Evolutionary conservation across 2,329 filamentous ascomycete species (phyloP), one percentile per base, ranked within the genome.

Genomic region (Colletotrichum neosansevieriae): DNA sequence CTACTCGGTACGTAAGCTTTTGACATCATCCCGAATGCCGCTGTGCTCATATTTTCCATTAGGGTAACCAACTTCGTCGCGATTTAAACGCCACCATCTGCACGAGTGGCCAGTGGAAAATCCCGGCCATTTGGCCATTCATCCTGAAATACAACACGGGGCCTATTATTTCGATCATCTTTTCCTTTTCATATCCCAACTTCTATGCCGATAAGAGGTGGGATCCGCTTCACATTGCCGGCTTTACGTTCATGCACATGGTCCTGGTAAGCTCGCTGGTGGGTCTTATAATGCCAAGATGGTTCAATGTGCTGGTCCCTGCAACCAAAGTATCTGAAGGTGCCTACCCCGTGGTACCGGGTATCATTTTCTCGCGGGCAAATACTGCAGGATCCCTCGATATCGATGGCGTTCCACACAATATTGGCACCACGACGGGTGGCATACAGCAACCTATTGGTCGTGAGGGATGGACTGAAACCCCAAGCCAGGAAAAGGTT

Each of bases 101-200:
- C 9, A 42, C 45, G 1, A 6, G 54, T 21, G 47, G 67, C 1
- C 38, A 70, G 21, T 72, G 69, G 71, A 61, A 57, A 38, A 65
- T 74, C 10, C 70, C 72, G 11, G 21, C 70, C 34, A 36, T 69
- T 47, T 71, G 68, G 70, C 57, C 58, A 0, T 70, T 72, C 36
- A 21, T 74, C 10, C 67, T 74, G 34, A 73, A 72, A 15, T 72
- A 72, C 63, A 68, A 70, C 44, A 70, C 72, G 3, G 71, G 68
- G 0, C 71, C 72, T 0, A 73, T 72, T 15, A 60, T 72, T 2
- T 66, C 71, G 29, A 74, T 74, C 34, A 63, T 73, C 17, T 54
- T 64, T 29, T 72, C 63, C 38, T 72, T 74, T 11, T 54, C 71
- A 2, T 73, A 73, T 13, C 71, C 70, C 1, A 57, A 67, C 45